phyloP scores from a whole-genome alignment of 495 filamentous ascomycete genomes.

The Aspergillus cristatus region DNA sequence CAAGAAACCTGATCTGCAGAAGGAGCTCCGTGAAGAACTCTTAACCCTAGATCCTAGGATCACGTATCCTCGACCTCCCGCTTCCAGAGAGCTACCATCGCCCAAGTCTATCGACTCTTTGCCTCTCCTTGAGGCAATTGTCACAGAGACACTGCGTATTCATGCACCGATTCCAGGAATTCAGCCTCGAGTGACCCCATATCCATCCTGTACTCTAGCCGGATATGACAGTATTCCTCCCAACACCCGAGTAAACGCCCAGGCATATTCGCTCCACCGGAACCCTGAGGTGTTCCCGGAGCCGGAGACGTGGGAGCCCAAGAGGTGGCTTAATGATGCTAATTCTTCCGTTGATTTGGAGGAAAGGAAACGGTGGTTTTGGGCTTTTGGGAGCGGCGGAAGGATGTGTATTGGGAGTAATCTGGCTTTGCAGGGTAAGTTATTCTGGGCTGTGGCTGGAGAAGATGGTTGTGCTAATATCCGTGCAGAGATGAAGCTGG shows the following conservation, averaged over 20 bases:
- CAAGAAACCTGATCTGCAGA: constrained; percentile 44
- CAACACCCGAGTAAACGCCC: constrained; percentile 58
- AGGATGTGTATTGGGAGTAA: constrained; percentile 81
- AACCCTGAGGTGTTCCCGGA: constrained; percentile 52
- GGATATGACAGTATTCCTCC: constrained; percentile 47
- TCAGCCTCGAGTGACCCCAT: constrained; percentile 65
- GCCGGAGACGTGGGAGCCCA: constrained; percentile 52
- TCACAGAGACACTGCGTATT: constrained; percentile 68
- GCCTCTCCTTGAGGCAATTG: constrained; percentile 61
- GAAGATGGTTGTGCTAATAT: constrained; percentile 2
- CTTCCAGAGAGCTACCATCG: constrained; percentile 31
- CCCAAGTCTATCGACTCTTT: constrained; percentile 60
- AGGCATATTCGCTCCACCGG: constrained; percentile 63
- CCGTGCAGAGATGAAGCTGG: constrained; percentile 37
- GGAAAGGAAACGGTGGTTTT: constrained; percentile 63
- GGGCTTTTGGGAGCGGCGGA: constrained; percentile 77
- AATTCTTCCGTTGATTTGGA: constrained; percentile 28
- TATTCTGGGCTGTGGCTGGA: not conserved
- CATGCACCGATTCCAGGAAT: constrained; percentile 67
- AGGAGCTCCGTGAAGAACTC: constrained; percentile 52
- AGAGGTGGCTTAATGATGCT: constrained; percentile 47
- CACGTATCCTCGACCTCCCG: constrained; percentile 11
- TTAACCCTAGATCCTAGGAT: constrained; percentile 36
- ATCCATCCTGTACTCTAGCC: constrained; percentile 40
- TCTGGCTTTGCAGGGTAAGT: constrained; percentile 65